Base-by-base conservation (phyloP, 75 land plant species). In the Picea glauca region DNA sequence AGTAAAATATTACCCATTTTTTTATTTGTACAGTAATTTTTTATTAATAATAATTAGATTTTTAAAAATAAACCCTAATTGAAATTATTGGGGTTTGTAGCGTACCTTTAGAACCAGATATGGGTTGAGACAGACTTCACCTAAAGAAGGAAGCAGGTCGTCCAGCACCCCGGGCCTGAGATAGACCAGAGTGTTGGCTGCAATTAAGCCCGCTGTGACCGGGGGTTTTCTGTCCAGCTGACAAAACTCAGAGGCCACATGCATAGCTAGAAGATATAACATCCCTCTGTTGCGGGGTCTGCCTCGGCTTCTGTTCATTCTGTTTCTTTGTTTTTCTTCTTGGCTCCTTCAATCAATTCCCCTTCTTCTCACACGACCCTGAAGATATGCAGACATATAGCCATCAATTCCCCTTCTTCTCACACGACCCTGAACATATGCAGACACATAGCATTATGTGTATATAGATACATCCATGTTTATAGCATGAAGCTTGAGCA, bases 71-170 rank as follows among this genome's bases (percentile, higher is more conserved):
- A 50, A 50, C 12, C 3, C 56, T 50, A 50, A 9, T 50, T 50
- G 56, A 50, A 50, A 50, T 50, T 9, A 9, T 50, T 11, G 70
- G 17, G 13, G 57, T 38, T 0, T 35, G 50, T 40, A 20, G 58
- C 67, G 9, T 74, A 95, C 98, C 96, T 92, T 87, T 60, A 93
- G 60, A 62, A 95, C 85, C 77, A 93, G 86, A 76, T 90, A 68
- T 38, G 98, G 92, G 82, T 93, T 90, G 82, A 95, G 93, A 78
- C 82, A 91, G 82, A 93, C 98, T 31, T 93, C 82, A 31, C 81
- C 63, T 13, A 90, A 58, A 54, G 91, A 60, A 4, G 98, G 98
- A 50, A 95, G 88, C 8, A 87, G 8, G 2, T 79, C 76, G 74
- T 93, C 84, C 65, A 95, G 84, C 62, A 81, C 58, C 9, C 84